Evolutionary conservation across 2,329 filamentous ascomycete species (phyloP), one percentile per base, ranked within the genome.

Genomic region (Helotiales sp.): DNA sequence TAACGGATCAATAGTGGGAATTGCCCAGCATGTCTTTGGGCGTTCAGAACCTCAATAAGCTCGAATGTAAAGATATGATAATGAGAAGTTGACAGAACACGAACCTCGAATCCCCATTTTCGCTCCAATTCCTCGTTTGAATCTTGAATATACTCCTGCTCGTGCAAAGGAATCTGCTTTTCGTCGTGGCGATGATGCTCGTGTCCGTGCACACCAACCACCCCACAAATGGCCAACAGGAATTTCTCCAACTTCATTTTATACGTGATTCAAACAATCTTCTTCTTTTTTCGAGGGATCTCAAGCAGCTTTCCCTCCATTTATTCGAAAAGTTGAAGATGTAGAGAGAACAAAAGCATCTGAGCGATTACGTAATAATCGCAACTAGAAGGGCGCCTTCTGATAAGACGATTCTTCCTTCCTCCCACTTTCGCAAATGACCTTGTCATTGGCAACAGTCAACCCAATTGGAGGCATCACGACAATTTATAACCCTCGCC

Each of bases 91-190:
- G n/a, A n/a, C n/a, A n/a, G 27, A 49, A 22, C 48, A 65, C 78
- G 67, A 68, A 83, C 82, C 72, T 85, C 82, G 46, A 74, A 74
- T 1, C 81, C 80, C 82, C 82, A 85, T 77, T 83, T 84, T 49
- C 72, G 72, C 67, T 84, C 77, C 42, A 85, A 71, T 65, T 82
- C 80, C 15, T 77, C 77, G 24, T 81, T 69, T 58, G 80, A 75
- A 62, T 82, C 80, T 59, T 77, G 74, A 19, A 75, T 76, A 74
- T 78, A 84, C 52, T 77, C 73, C 61, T 74, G 48, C 55, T 63
- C 60, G 74, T 57, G 73, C 72, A 58, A 75, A 70, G 60, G 75
- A 63, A 54, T 66, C 64, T 65, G 73, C 63, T 46, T 69, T 67
- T 36, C 70, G 65, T 60, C 72, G 69, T 59, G 57, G 24, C 51